phyloP scores from a whole-genome alignment of 2,329 filamentous ascomycete genomes.

The Epichloe gansuensis region DNA sequence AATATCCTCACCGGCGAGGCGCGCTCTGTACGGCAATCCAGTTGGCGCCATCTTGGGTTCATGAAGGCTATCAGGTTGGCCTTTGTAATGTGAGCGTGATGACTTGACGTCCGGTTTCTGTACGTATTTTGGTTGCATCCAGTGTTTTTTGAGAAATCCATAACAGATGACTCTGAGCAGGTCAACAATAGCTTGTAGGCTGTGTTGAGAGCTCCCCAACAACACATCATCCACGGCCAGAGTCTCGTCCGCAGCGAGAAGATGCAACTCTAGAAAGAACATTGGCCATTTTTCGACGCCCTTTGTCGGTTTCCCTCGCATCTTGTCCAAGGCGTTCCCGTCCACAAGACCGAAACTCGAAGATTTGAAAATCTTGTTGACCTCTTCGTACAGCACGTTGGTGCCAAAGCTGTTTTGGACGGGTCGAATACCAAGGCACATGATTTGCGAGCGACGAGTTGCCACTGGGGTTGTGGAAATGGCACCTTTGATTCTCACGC shows the following conservation, averaged over 20 bases:
- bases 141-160: conserved; percentile 63
- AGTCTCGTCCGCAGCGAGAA: conserved; percentile 17
- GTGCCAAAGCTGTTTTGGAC: conserved; percentile 40
- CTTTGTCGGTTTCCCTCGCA: conserved; percentile 44
- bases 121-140: conserved; percentile 44
- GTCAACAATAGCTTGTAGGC: conserved; percentile 37
- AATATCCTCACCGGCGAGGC: neutral
- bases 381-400: conserved; percentile 59
- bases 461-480: conserved; percentile 60
- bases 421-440: conserved; percentile 64
- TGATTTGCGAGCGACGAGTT: conserved; percentile 63
- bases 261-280: conserved; percentile 64
- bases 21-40: neutral
- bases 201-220: conserved; percentile 32
- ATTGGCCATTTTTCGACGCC: conserved; percentile 74
- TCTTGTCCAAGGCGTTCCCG: conserved; percentile 22
- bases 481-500: conserved; percentile 52
- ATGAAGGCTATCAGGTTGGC: neutral
- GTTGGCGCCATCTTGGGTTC: neutral
- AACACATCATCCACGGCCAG: conserved; percentile 25
- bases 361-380: conserved; percentile 63
- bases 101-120: conserved; percentile 4
- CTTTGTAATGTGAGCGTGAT: neutral
- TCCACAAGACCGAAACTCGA: conserved; percentile 64
- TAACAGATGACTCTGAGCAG: conserved; percentile 56